Evolutionary conservation across 2,329 filamentous ascomycete species (phyloP), one percentile per base, ranked within the genome.

Genomic region (Alternaria ventricosa): DNA sequence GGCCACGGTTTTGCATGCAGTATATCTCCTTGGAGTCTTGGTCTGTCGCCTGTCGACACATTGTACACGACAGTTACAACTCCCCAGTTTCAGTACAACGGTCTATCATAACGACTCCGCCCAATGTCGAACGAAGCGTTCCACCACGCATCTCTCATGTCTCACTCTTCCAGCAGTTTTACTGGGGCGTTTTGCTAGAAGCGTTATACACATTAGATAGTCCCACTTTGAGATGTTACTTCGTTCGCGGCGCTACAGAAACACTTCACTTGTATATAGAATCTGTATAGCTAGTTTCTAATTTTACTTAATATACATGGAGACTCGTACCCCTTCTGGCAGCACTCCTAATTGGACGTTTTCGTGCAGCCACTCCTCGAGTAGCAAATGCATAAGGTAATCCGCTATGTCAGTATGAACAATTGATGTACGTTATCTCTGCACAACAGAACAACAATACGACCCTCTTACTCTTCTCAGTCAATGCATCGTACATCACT

Each of bases 321-420:
- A 36, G 6, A 36, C 15, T 7, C 33, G 33, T n/a, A 36, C 15
- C 1, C 0, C 3, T 9, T 1, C 0, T 9, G 0, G 15, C 15
- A 36, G 15, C 33, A 9, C 8, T n/a, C 33, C 7, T 36, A 15
- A 36, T 36, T n/a, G 33, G n/a, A 9, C 4, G 0, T 36, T 36
- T n/a, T 9, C 7, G 15, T 7, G 15, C 33, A n/a, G 8, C 33
- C 33, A 36, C 15, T 36, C n/a, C 12, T 20, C 5, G 4, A 20
- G 15, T 11, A 18, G 12, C 28, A 8, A 51, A 22, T n/a, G 33
- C 6, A 36, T 30, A 15, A 51, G 13, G 18, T 20, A 53, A 22
- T 18, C 5, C 13, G 3, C 36, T 3, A 18, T 18, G 36, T 41
- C 36, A 41, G 36, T 18, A 41, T 18, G 18, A 41, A 15, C 15